Conservation (phyloP, 1,284 basidiomycete genomes). For the Cerrena zonata region DNA sequence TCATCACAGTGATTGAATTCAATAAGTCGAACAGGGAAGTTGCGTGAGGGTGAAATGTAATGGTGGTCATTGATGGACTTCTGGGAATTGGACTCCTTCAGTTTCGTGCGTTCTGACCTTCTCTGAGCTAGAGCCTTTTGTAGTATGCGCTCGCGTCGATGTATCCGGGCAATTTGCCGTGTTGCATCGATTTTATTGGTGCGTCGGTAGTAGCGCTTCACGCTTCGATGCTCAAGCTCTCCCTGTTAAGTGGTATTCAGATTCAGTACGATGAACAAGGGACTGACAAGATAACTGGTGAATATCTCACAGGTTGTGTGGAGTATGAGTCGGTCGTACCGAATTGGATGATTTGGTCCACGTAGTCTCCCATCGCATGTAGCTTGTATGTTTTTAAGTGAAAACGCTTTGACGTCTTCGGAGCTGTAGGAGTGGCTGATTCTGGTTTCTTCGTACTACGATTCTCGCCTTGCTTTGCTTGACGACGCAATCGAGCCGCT, state of each 20-base stretch:
- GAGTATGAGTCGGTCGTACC: conserved; percentile 22
- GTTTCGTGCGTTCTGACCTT: no score
- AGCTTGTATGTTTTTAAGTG: conserved; percentile 20
- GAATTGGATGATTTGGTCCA: conserved; percentile 11
- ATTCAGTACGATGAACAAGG: background rate
- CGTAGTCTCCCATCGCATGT: conserved; percentile 20
- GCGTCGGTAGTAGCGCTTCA: conserved; percentile 4
- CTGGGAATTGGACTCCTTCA: no score
- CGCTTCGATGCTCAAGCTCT: conserved; percentile 7
- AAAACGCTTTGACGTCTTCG: conserved; percentile 6
- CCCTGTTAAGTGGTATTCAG: no score
- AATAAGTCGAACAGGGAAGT: background rate
- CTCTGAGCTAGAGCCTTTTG: background rate
- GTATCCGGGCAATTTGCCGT: conserved; percentile 1
- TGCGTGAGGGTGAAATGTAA: background rate
- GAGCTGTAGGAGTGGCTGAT: background rate
- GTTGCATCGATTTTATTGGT: conserved; percentile 1
- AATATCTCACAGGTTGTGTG: conserved; percentile 20
- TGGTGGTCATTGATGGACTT: no score
- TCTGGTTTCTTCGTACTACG: background rate
- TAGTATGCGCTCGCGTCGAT: background rate
- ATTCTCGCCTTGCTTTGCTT: background rate
- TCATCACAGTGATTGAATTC: background rate
- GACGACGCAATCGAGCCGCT: conserved; percentile 7
- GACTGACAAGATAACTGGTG: background rate